Evolutionary conservation across 768 basidiomycete genomes (phyloP).

Genomic region (Lenzites betulinus): DNA sequence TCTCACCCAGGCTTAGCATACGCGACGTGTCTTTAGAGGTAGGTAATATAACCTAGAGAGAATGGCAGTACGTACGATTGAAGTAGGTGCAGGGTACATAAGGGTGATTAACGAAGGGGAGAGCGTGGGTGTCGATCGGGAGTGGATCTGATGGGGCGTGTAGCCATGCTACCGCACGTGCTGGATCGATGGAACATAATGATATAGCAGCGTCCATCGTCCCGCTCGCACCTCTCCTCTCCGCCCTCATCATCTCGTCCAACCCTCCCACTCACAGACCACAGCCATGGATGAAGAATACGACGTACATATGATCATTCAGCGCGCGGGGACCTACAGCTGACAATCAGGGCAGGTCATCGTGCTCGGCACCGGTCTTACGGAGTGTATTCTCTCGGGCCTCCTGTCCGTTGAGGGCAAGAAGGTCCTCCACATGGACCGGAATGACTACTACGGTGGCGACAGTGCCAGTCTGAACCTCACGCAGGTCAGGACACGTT

Average conservation of each 20-base stretch:
- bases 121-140: slow-evolving; percentile 7
- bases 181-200: slow-evolving; percentile 21
- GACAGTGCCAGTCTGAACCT: slow-evolving; percentile 97
- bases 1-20: no score
- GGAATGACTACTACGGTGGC: slow-evolving; percentile 98
- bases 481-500: slow-evolving; percentile 71
- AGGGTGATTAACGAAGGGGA: not conserved
- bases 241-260: slow-evolving; percentile 10
- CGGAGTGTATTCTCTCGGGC: slow-evolving; percentile 98
- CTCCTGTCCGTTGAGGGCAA: slow-evolving; percentile 99
- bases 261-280: slow-evolving; percentile 24
- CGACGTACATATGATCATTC: slow-evolving; percentile 58
- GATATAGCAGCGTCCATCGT: slow-evolving; percentile 15
- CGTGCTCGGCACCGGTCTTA: slow-evolving; percentile 94
- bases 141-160: slow-evolving; percentile 16
- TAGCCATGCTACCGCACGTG: slow-evolving; percentile 24
- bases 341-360: slow-evolving; percentile 56
- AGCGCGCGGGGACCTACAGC: not conserved
- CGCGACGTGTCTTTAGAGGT: no score
- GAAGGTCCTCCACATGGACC: slow-evolving; percentile 98
- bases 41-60: not conserved
- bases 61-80: not conserved
- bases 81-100: no score
- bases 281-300: slow-evolving; percentile 96
- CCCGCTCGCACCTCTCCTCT: slow-evolving; percentile 2